Evolutionary conservation across 192 early-diverging fungal genomes (phyloP).

Genomic region (Helicostylum pulchrum): DNA sequence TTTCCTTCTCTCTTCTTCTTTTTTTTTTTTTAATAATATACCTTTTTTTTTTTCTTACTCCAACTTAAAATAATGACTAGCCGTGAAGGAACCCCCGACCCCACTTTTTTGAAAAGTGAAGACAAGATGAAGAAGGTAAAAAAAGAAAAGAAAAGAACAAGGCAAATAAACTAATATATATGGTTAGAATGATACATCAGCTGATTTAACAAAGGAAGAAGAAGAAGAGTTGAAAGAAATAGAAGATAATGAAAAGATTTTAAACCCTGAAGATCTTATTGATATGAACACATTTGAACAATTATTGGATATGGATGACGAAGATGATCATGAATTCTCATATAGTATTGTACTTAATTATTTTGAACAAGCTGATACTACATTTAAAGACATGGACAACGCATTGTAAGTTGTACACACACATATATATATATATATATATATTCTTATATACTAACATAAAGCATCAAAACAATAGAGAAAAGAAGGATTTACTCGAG

Average conservation of each 20-base stretch:
- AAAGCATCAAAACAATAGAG: slow-evolving; percentile 22
- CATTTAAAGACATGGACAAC: slow-evolving; percentile 72
- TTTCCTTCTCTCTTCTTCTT: too few species aligned
- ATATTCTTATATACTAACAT: background rate
- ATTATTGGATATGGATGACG: slow-evolving; percentile 90
- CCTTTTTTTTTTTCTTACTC: too few species aligned
- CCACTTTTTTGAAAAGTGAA: background rate
- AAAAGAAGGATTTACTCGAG: slow-evolving; percentile 57
- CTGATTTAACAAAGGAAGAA: background rate
- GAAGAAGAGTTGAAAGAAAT: background rate
- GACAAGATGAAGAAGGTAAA: slow-evolving; percentile 11
- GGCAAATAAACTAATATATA: background rate
- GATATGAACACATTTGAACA: slow-evolving; percentile 85
- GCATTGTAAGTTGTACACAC: slow-evolving; percentile 51
- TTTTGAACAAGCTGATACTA: slow-evolving; percentile 80
- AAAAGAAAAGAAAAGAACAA: background rate
- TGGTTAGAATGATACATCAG: background rate
- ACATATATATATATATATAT: background rate
- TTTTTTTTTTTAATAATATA: too few species aligned
- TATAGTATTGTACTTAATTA: slow-evolving; percentile 74
- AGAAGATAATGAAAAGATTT: slow-evolving; percentile 5
- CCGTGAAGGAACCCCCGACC: slow-evolving; percentile 14
- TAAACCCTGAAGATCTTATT: slow-evolving; percentile 56
- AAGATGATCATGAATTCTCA: slow-evolving; percentile 78
- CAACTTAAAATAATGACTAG: background rate